phyloP scores from a whole-genome alignment of 495 filamentous ascomycete genomes.

The Bacidia gigantensis region DNA sequence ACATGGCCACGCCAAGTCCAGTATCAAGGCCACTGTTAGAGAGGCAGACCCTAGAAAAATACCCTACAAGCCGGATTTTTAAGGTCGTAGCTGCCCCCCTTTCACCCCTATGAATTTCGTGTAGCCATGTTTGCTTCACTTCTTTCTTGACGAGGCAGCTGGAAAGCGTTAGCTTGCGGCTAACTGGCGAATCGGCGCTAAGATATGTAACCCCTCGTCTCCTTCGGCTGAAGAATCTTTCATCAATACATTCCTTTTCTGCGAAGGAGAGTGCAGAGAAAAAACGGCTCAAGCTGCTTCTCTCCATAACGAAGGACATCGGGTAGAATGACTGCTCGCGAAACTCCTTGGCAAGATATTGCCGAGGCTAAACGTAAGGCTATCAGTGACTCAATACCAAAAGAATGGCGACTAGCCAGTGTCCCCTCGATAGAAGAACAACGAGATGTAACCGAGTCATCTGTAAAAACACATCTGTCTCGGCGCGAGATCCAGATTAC shows the following conservation, averaged over 20 bases:
- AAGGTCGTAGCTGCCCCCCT: too few species aligned
- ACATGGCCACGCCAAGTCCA: too few species aligned
- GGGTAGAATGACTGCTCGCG: not conserved
- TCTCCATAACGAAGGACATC: too few species aligned
- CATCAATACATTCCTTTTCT: too few species aligned
- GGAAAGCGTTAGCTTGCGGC: not conserved
- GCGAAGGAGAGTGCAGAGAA: too few species aligned
- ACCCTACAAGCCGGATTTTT: too few species aligned
- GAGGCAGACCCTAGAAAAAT: too few species aligned
- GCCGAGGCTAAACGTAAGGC: conserved; percentile 39
- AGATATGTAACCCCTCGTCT: not conserved
- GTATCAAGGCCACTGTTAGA: too few species aligned
- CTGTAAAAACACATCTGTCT: conserved; percentile 43
- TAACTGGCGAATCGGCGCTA: not conserved
- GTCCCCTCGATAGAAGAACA: conserved; percentile 38
- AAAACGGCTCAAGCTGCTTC: too few species aligned
- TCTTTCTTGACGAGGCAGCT: not conserved
- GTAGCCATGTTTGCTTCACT: too few species aligned
- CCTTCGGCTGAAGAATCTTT: not conserved
- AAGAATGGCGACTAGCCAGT: conserved; percentile 39
- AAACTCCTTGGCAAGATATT: conserved; percentile 27
- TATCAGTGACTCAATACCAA: conserved; percentile 40
- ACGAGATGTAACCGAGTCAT: conserved; percentile 47
- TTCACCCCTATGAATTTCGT: too few species aligned
- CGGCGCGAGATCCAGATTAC: conserved; percentile 43